Percentiles rank a stretch among this genome's conserved stretches.
phyloP scores from a whole-genome alignment of 1,284 basidiomycete species.

The Cystobasidium sp. region DNA sequence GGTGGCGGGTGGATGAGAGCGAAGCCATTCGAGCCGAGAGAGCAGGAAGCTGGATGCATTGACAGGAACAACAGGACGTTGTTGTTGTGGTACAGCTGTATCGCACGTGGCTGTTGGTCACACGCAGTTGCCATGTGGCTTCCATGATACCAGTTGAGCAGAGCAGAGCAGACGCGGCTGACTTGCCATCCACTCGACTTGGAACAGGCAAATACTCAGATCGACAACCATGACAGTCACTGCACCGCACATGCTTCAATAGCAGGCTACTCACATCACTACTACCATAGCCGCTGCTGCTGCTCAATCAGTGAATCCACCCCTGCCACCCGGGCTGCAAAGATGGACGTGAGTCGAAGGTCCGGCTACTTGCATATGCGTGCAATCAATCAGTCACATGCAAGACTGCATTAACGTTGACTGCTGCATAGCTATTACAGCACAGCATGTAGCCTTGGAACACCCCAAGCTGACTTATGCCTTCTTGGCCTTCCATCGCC shows the following conservation, averaged over 20 bases:
- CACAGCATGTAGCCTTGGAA: no score
- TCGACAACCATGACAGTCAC: not conserved
- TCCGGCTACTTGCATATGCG: no score
- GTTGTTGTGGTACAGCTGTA: not conserved
- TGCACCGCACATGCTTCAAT: not conserved
- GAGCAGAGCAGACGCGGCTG: not conserved
- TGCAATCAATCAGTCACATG: no score
- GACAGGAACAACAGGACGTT: not conserved
- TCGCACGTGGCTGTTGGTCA: not conserved
- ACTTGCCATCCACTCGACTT: conserved; percentile 30
- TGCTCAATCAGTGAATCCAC: not conserved
- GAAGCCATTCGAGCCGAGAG: not conserved
- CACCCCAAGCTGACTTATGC: no score
- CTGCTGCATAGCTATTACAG: no score
- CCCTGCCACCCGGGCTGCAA: conserved; percentile 8
- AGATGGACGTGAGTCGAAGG: conserved; percentile 29
- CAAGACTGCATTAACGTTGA: no score
- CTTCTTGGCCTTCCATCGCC: not conserved
- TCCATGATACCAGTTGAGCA: not conserved
- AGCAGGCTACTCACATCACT: not conserved
- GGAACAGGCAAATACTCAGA: not conserved
- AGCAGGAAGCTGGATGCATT: not conserved
- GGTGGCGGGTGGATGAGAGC: conserved; percentile 17
- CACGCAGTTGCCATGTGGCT: not conserved
- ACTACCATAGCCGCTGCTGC: no score